A percentile compares a stretch with the other conserved stretches of the same genome.
Evolutionary conservation across 2,329 filamentous ascomycete genomes (phyloP).

Genomic region (Didymella pomorum): DNA sequence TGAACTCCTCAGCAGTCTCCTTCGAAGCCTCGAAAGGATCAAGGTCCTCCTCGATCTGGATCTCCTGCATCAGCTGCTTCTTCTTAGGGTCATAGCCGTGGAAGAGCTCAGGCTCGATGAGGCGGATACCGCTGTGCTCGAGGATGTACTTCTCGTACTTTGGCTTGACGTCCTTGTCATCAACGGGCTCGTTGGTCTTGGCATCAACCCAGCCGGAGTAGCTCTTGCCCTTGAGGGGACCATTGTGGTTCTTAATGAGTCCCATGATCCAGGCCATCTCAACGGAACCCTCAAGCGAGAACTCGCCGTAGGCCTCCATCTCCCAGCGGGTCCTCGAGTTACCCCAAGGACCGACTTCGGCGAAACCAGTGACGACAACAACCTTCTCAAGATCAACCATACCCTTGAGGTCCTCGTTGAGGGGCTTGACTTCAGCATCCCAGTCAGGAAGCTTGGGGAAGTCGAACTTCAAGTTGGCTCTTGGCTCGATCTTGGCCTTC

Average conservation of each 20-base stretch:
- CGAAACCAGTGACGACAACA: slow-evolving; percentile 95
- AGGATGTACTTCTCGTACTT: slow-evolving; percentile 98
- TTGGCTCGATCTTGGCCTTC: slow-evolving; percentile 90
- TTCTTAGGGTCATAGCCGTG: slow-evolving; percentile 96
- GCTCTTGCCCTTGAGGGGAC: slow-evolving; percentile 90
- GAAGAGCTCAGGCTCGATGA: slow-evolving; percentile 97
- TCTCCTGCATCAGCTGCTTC: slow-evolving; percentile 97
- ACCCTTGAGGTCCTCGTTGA: slow-evolving; percentile 87
- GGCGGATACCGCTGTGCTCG: slow-evolving; percentile 94
- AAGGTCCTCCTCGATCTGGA: slow-evolving; percentile 95
- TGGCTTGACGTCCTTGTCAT: slow-evolving; percentile 96
- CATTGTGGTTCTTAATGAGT: slow-evolving; percentile 98
- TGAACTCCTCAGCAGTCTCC: slow-evolving; percentile 97
- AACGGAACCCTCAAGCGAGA: slow-evolving; percentile 96
- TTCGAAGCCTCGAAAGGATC: slow-evolving; percentile 97
- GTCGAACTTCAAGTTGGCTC: slow-evolving; percentile 97
- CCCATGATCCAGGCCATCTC: slow-evolving; percentile 99
- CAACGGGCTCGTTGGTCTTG: slow-evolving; percentile 93
- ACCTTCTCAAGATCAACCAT: slow-evolving; percentile 99
- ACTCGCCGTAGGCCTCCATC: slow-evolving; percentile 97
- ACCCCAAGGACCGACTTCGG: slow-evolving; percentile 96
- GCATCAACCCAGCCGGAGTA: slow-evolving; percentile 97
- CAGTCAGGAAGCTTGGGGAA: slow-evolving; percentile 92
- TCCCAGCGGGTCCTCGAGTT: slow-evolving; percentile 98
- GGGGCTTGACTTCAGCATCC: slow-evolving; percentile 87